A percentile compares a stretch with the other conserved stretches of the same genome.
Conservation (phyloP, 2,329 filamentous ascomycete genomes). For the Nemania sp. region DNA sequence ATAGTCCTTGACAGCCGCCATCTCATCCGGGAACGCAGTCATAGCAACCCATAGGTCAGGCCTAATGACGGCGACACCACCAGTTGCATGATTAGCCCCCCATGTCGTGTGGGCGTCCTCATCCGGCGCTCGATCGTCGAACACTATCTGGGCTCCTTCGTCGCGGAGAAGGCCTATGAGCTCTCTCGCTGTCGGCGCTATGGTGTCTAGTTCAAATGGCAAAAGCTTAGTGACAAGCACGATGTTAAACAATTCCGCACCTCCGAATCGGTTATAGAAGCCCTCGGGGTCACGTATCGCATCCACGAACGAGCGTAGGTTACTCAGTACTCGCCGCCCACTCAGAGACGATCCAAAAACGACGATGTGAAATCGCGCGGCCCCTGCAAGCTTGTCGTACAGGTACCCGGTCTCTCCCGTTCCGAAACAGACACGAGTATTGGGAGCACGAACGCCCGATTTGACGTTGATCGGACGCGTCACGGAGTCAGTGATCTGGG, state of each 20-base stretch:
- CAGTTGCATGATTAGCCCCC: slow-evolving; percentile 23
- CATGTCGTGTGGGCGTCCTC: slow-evolving; percentile 27
- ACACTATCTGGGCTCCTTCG: slow-evolving; percentile 14
- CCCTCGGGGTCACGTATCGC: slow-evolving; percentile 23
- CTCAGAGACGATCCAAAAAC: slow-evolving; percentile 37
- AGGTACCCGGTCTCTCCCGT: slow-evolving; percentile 37
- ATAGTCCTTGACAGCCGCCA: background rate
- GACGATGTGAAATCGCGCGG: slow-evolving; percentile 37
- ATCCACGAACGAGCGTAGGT: slow-evolving; percentile 23
- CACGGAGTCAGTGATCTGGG: background rate
- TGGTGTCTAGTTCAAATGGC: slow-evolving; percentile 31
- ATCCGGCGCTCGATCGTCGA: slow-evolving; percentile 27
- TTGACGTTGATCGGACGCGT: slow-evolving; percentile 26
- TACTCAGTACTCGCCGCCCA: slow-evolving; percentile 25
- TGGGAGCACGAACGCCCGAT: slow-evolving; percentile 40
- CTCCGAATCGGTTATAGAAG: slow-evolving; percentile 38
- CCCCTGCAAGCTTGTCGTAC: slow-evolving; percentile 39
- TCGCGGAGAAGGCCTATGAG: slow-evolving; percentile 7
- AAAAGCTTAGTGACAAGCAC: slow-evolving; percentile 37
- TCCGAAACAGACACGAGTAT: slow-evolving; percentile 37
- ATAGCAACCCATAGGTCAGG: slow-evolving; percentile 27
- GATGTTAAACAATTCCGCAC: slow-evolving; percentile 36
- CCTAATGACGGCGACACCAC: slow-evolving; percentile 24
- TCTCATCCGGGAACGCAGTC: slow-evolving; percentile 19
- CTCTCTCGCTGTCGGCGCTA: background rate